Evolutionary conservation across 2,329 filamentous ascomycete species (phyloP).

Genomic region (Ophiocordyceps camponoti-saundersi): DNA sequence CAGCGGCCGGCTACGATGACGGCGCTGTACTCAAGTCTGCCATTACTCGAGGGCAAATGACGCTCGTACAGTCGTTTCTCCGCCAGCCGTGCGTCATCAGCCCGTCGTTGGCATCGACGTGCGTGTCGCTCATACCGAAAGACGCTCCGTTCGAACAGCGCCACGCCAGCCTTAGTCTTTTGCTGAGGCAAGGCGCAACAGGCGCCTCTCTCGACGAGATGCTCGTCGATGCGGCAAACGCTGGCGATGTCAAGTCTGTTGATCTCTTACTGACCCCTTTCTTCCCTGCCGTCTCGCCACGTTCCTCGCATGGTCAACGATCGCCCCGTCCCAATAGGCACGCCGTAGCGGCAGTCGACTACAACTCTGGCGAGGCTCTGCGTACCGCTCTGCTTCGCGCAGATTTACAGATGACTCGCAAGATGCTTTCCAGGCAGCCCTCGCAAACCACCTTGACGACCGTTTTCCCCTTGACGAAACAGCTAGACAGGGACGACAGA

Average conservation of each 20-base stretch:
- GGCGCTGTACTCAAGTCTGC: slow-evolving; percentile 30
- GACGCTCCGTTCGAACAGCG: slow-evolving; percentile 27
- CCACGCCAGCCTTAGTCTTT: slow-evolving; percentile 22
- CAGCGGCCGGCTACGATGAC: slow-evolving; percentile 36
- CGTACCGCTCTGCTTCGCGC: slow-evolving; percentile 28
- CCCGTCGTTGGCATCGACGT: slow-evolving; percentile 29
- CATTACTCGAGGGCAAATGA: slow-evolving; percentile 24
- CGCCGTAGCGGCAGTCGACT: slow-evolving; percentile 32
- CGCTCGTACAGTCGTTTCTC: slow-evolving; percentile 29
- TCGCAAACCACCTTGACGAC: slow-evolving; percentile 26
- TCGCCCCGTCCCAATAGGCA: slow-evolving; percentile 22
- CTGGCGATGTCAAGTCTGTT: slow-evolving; percentile 27
- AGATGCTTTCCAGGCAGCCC: slow-evolving; percentile 29
- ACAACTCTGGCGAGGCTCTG: slow-evolving; percentile 33
- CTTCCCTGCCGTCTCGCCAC: slow-evolving; percentile 18
- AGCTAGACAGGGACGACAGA: slow-evolving; percentile 23
- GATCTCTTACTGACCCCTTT: slow-evolving; percentile 31
- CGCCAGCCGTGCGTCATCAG: slow-evolving; percentile 24
- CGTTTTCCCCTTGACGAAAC: slow-evolving; percentile 30
- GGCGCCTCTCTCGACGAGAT: slow-evolving; percentile 29
- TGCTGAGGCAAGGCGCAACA: slow-evolving; percentile 33
- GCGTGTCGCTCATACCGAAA: slow-evolving; percentile 30
- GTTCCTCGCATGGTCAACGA: slow-evolving; percentile 2
- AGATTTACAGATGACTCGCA: slow-evolving; percentile 24
- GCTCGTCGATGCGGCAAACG: slow-evolving; percentile 30